Percentiles rank a stretch among this genome's conserved stretches.
These are phyloP conservation scores for Emericellopsis atlantica DNA, from an alignment of 2,329 filamentous ascomycete genomes.

Conservation along the genomic window DNA sequence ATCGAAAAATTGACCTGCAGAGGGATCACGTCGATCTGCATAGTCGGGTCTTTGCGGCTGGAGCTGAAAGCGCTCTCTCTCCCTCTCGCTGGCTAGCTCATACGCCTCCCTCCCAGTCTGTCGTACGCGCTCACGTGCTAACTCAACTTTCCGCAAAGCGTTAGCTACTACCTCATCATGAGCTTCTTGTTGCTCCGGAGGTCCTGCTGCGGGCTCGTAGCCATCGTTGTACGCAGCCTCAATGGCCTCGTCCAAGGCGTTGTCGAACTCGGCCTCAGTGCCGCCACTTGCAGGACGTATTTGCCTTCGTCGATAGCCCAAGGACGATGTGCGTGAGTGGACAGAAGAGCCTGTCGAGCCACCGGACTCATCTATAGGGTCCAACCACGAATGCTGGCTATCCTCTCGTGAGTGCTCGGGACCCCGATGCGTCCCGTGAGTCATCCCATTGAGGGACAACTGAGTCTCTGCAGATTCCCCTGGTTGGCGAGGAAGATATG, in stretches of 20 bases:
- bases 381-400: slow-evolving; percentile 82
- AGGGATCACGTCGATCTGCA: slow-evolving; percentile 24
- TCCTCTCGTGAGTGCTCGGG: slow-evolving; percentile 37
- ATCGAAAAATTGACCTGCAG: slow-evolving; percentile 33
- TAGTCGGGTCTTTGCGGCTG: background rate
- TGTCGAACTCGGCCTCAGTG: slow-evolving; percentile 86
- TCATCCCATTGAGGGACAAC: no score
- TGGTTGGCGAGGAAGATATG: no score
- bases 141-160: slow-evolving; percentile 54
- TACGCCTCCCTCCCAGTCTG: slow-evolving; percentile 59
- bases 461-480: background rate
- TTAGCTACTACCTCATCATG: slow-evolving; percentile 36
- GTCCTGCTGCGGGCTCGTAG: slow-evolving; percentile 46
- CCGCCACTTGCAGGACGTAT: slow-evolving; percentile 55
- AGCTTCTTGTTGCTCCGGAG: slow-evolving; percentile 30
- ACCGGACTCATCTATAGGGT: slow-evolving; percentile 84
- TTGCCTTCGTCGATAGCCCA: slow-evolving; percentile 55
- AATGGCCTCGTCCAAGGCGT: slow-evolving; percentile 85
- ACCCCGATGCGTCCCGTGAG: slow-evolving; percentile 2
- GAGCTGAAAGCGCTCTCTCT: slow-evolving; percentile 27
- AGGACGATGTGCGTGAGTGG: slow-evolving; percentile 65
- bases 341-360: slow-evolving; percentile 68
- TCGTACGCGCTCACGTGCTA: slow-evolving; percentile 63
- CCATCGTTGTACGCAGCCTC: slow-evolving; percentile 93
- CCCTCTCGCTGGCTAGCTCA: slow-evolving; percentile 17